These are phyloP conservation scores for Triangularia setosa DNA, from an alignment of 2,329 filamentous ascomycete genomes.

Conservation along the genomic window DNA sequence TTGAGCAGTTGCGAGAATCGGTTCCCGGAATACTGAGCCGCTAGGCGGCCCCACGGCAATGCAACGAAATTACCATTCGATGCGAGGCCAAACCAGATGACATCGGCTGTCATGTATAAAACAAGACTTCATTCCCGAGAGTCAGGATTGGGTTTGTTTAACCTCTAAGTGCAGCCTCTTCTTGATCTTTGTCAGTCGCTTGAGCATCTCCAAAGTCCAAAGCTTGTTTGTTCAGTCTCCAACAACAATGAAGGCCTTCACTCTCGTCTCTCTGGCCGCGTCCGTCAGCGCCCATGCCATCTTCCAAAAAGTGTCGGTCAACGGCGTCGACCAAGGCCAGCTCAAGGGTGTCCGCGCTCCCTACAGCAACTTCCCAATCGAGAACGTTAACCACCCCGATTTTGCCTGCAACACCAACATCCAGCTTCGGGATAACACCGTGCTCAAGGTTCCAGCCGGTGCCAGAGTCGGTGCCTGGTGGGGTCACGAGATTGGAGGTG, in stretches of 20 bases:
- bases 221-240: neutral
- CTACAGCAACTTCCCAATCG: constrained; percentile 42
- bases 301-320: constrained; percentile 41
- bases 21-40: constrained; percentile 6
- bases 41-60: neutral
- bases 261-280: constrained; percentile 22
- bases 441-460: constrained; percentile 32
- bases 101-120: neutral
- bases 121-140: neutral
- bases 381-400: constrained; percentile 24
- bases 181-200: neutral
- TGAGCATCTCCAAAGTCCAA: neutral
- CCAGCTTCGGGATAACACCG: constrained; percentile 24
- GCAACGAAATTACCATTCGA: neutral
- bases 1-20: constrained; percentile 10
- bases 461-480: constrained; percentile 41
- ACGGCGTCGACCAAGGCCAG: constrained; percentile 46
- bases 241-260: constrained; percentile 23
- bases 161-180: neutral
- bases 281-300: constrained; percentile 25
- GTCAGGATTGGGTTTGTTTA: neutral
- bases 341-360: constrained; percentile 48
- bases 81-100: neutral
- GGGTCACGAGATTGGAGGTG: constrained; percentile 42
- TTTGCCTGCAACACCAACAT: constrained; percentile 28